These are phyloP conservation scores for Populus tremula DNA, from an alignment of 345 rosid genomes.

Conservation along the genomic window DNA sequence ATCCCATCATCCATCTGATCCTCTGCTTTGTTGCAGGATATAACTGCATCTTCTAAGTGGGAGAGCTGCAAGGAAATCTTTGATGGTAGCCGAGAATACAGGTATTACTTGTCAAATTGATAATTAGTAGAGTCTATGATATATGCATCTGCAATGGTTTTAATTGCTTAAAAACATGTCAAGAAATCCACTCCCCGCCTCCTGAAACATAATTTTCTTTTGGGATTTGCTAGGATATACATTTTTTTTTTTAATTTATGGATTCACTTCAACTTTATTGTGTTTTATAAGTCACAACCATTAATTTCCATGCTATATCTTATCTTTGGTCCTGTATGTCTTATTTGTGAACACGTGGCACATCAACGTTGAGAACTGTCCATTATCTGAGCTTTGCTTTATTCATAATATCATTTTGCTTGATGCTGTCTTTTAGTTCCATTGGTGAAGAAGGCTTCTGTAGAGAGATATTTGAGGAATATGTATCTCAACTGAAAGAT, in stretches of 20 bases:
- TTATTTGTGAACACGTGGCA: not conserved
- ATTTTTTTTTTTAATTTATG: not conserved
- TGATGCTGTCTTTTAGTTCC: conserved; percentile 45
- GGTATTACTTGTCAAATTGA: conserved; percentile 42
- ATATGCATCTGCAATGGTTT: not conserved
- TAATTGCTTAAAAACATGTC: not conserved
- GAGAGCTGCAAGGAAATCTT: conserved; percentile 63
- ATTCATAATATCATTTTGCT: conserved; percentile 10
- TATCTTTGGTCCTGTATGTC: not conserved
- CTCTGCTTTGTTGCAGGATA: conserved; percentile 51
- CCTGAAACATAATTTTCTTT: too few relatives aligned
- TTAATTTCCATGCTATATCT: not conserved
- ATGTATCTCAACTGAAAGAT: conserved; percentile 59
- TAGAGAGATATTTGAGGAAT: conserved; percentile 66
- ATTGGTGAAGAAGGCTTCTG: conserved; percentile 69
- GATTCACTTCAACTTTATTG: not conserved
- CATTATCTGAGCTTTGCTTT: not conserved
- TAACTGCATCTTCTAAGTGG: conserved; percentile 78
- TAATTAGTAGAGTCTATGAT: not conserved
- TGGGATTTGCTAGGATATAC: not conserved
- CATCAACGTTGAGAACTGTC: not conserved
- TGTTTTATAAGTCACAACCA: not conserved
- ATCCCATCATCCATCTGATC: conserved; percentile 23
- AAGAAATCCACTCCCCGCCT: not conserved
- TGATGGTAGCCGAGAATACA: conserved; percentile 72